Evolutionary conservation across 192 early-diverging fungal genomes (phyloP), one percentile per base, ranked within the genome.

Genomic region (Podila horticola): DNA sequence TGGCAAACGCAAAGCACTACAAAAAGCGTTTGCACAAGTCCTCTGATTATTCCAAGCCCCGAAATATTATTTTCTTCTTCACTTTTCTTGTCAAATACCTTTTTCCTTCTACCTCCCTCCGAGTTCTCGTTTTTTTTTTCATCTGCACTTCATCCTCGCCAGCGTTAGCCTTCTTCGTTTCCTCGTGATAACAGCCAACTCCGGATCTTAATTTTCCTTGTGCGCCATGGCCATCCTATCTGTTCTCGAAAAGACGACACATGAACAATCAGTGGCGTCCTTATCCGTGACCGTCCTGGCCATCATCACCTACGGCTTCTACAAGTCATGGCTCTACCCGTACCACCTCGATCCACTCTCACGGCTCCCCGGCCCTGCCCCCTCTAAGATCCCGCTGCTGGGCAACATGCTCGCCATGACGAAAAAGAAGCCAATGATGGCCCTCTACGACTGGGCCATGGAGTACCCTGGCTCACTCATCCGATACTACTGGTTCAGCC

Each of bases 371-470:
- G 75, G 75, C 19, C 75, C 75, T 5, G 50, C 3, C 0, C 69
- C 75, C 12, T 79, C 75, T 34, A 57, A 41, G 58, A 72, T 79
- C 20, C 69, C 69, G 0, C 70, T 86, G 60, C 72, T 88, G 24
- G 86, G 86, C 36, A 88, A 88, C 51, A 88, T 88, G 86, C 71
- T 86, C 5, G 84, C 67, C 28, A 50, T 88, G 28, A 88, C 84
- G 8, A 67, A 58, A 31, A 79, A 79, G 30, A 72, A 72, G 58
- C 69, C 75, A 12, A 72, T 79, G 69, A 62, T 79, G 69, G 34
- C 75, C 6, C 75, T 79, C 8, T 79, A 71, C 49, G 75, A 79
- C 65, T 79, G 75, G 75, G 75, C 75, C 6, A 79, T 79, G 75
- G 58, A 79, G 10, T 79, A 79, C 24, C 75, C 75, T 28, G 74